These are phyloP conservation scores for Detonula confervacea DNA, from an alignment of 352 stramenopile genomes.

Conservation along the genomic window DNA sequence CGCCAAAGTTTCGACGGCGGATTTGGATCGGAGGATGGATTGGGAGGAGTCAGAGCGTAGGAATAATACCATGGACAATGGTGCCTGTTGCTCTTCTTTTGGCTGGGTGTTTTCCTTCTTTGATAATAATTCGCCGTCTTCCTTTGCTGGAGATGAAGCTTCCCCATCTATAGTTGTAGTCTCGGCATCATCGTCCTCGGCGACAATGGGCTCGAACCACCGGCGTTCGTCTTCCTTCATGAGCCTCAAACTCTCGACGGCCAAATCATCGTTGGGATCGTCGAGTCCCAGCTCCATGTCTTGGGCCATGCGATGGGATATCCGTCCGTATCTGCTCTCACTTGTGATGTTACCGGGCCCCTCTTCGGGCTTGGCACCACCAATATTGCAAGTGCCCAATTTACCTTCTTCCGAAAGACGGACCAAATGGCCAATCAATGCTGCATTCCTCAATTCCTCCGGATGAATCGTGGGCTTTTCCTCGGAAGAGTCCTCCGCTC, in stretches of 20 bases:
- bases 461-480: slow-evolving; percentile 48
- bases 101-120: too few species aligned
- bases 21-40: slow-evolving; percentile 76
- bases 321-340: slow-evolving; percentile 61
- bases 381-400: slow-evolving; percentile 29
- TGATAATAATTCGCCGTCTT: too few species aligned
- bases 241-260: slow-evolving; percentile 68
- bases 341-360: too few species aligned
- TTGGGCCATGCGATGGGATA: slow-evolving; percentile 74
- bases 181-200: neutral
- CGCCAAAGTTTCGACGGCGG: slow-evolving; percentile 74
- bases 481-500: neutral
- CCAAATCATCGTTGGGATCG: slow-evolving; percentile 82
- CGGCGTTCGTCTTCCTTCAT: slow-evolving; percentile 76
- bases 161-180: neutral
- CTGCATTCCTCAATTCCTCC: slow-evolving; percentile 62
- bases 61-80: slow-evolving; percentile 78
- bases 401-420: slow-evolving; percentile 68
- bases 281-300: slow-evolving; percentile 78
- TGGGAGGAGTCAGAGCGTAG: slow-evolving; percentile 67
- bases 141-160: too few species aligned
- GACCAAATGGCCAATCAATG: slow-evolving; percentile 69
- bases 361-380: too few species aligned
- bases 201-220: slow-evolving; percentile 51
- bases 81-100: too few species aligned